phyloP scores from a whole-genome alignment of 495 filamentous ascomycete genomes.

The Letharia lupina region DNA sequence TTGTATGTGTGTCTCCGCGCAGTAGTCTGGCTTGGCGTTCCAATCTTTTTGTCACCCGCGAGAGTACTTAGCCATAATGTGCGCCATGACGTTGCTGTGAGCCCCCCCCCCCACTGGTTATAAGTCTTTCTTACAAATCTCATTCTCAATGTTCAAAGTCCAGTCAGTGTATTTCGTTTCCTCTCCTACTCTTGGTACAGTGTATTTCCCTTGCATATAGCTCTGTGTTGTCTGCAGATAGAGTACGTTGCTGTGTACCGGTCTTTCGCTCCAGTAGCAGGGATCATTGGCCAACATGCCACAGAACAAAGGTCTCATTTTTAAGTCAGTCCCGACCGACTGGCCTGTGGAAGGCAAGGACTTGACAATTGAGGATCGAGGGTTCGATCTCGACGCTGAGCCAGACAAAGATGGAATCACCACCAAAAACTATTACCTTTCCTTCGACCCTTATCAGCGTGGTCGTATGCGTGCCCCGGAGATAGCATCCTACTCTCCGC shows the following conservation, averaged over 20 bases:
- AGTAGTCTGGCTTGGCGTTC: too few species aligned
- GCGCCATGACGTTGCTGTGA: neutral
- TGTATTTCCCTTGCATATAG: neutral
- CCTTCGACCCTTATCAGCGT: conserved; percentile 85
- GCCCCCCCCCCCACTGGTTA: neutral
- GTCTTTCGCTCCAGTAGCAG: neutral
- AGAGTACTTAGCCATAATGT: neutral
- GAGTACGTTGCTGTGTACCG: neutral
- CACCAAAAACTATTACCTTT: conserved; percentile 64
- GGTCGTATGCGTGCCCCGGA: conserved; percentile 50
- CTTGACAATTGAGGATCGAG: conserved; percentile 56
- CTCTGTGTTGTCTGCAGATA: neutral
- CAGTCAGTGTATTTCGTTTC: too few species aligned
- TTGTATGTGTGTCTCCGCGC: too few species aligned
- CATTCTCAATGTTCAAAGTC: neutral
- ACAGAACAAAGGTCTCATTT: conserved; percentile 75
- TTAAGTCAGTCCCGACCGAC: conserved; percentile 60
- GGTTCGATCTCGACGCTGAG: conserved; percentile 56
- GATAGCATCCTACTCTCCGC: conserved; percentile 54
- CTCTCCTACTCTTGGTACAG: neutral
- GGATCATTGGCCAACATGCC: conserved; percentile 17
- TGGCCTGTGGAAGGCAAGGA: conserved; percentile 66
- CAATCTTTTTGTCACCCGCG: too few species aligned
- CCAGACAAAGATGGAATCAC: conserved; percentile 64
- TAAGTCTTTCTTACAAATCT: neutral